Evolutionary conservation across 2,329 filamentous ascomycete species (phyloP), one percentile per base, ranked within the genome.

Genomic region (Fusarium ramigenum): DNA sequence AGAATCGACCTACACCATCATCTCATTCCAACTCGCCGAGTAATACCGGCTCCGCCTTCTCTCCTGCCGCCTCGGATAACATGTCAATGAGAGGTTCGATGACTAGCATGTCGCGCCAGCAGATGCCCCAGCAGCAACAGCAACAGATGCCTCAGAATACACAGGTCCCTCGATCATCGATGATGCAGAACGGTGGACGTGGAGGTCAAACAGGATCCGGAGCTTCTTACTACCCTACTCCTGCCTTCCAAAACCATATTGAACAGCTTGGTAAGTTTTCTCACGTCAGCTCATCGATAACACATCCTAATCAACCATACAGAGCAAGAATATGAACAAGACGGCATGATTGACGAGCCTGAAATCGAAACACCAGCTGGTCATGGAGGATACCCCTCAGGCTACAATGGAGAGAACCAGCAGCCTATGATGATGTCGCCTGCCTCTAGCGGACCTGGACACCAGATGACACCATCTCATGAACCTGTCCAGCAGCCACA

Each of bases 301-400:
- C 90, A 87, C 88, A 52, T 87, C 85, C 88, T 92, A 86, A 93
- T 89, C 87, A 81, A 84, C 83, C 90, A 84, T 85, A 79, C 88
- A 98, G 96, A 98, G 86, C 95, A 97, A 88, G 96, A 98, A 86
- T 98, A 98, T 85, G 95, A 98, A 62, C 93, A 94, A 84, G 90
- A 90, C 82, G 94, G 96, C 78, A 93, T 97, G 88, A 91, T 97
- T 82, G 95, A 98, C 79, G 93, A 97, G 69, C 85, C 91, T 75
- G 92, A 93, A 77, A 89, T 91, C 74, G 92, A 94, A 69, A 90
- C 91, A 16, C 88, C 92, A 6, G 84, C 81, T 62, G 91, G 90
- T 46, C 88, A 91, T 49, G 90, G 90, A 19, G 89, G 91, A 14
- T 96, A 93, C 77, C 85, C 89, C 18, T 85, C 86, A 68, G 83